Evolutionary conservation across 805 yeast species (phyloP), one percentile per base, ranked within the genome.

Genomic region (Candida saitoana): DNA sequence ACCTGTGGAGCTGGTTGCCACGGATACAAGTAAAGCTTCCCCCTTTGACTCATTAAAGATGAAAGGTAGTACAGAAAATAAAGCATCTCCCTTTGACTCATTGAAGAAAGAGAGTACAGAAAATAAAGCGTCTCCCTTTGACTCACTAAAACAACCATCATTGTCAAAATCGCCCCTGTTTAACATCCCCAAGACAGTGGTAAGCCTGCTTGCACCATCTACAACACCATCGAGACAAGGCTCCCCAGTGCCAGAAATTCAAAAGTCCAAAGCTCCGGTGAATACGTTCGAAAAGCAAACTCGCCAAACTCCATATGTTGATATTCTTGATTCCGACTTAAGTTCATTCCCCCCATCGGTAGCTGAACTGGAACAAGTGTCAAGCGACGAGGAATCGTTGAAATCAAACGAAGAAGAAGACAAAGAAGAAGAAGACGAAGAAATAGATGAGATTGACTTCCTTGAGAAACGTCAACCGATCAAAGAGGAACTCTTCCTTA

Each of bases 391-490:
- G 11, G 11, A 6, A 6, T 22, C 27, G 6, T 22, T 11, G 11
- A 22, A 11, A 11, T 22, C 27, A 6, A 22, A 22, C 11, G 27
- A 11, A 7, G 27, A 22, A 6, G 27, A 22, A 7, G 6, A 22
- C 11, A 22, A 6, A 6, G 27, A 22, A 11, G 27, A 22, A 6
- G n/a, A 22, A 22, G 25, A 22, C 9, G 35, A 32, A 9, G 35
- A 32, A 6, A 18, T 34, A 19, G 11, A 5, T 20, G 31, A 36
- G 7, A 8, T n/a, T 11, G 25, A 34, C 4, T 18, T 34, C 4
- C 37, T 34, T 34, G 15, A 36, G 4, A 24, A 17, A 4, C 38
- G 33, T 18, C 18, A 22, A 14, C 42, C 30, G 5, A 39, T 48
- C 4, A 25, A 33, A 2, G 30, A 27, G 6, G 33, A 47, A 3